Conservation (phyloP, 345 rosid species). For the Linum lewisii region DNA sequence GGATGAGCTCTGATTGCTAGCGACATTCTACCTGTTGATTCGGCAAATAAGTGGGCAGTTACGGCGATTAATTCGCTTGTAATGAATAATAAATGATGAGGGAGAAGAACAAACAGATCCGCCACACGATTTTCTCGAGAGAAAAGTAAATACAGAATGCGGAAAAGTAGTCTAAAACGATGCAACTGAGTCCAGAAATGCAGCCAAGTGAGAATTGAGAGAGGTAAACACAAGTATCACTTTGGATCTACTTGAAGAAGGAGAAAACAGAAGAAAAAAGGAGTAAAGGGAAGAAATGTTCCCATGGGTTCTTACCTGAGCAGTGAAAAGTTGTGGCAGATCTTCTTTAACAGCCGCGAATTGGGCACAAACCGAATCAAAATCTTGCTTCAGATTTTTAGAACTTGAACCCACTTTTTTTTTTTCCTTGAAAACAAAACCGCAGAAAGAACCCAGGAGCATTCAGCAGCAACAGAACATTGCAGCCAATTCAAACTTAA, state of each 20-base stretch:
- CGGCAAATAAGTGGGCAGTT: neutral
- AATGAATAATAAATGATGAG: too few relatives aligned
- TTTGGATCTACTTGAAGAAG: neutral
- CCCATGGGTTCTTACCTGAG: neutral
- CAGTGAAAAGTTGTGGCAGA: neutral
- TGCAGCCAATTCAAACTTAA: neutral
- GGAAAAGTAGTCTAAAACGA: too few relatives aligned
- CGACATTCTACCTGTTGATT: conserved; percentile 4
- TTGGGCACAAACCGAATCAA: neutral
- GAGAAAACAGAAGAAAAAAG: neutral
- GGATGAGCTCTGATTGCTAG: conserved; percentile 10
- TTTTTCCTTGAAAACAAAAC: too few relatives aligned
- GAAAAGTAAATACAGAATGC: too few relatives aligned
- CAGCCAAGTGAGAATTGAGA: too few relatives aligned
- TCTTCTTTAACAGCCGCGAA: too few relatives aligned
- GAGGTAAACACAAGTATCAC: too few relatives aligned
- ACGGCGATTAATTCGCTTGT: neutral
- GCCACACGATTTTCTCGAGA: too few relatives aligned
- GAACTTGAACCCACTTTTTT: neutral
- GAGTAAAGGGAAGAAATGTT: neutral
- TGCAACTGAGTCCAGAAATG: too few relatives aligned
- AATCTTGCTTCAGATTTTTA: neutral
- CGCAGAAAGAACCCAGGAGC: neutral
- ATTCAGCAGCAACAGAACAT: neutral
- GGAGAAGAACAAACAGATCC: too few relatives aligned